Evolutionary conservation across 805 yeast genomes (phyloP).

Genomic region (Wickerhamomyces kurtzmanii): DNA sequence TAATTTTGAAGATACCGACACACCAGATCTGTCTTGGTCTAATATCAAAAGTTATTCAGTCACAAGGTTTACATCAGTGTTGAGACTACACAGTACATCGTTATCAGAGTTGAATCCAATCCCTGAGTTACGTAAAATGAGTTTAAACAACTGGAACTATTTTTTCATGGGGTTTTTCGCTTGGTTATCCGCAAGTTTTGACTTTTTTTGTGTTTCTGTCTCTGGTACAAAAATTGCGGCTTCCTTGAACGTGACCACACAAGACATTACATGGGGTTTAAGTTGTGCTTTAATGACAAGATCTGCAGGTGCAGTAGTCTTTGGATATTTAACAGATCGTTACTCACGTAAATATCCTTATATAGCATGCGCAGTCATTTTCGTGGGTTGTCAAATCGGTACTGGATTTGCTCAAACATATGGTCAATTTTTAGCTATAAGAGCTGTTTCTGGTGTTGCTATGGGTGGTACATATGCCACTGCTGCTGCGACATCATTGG

Average conservation of each 20-base stretch:
- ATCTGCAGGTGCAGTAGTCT: conserved; percentile 55
- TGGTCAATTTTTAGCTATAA: conserved; percentile 45
- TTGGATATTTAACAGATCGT: conserved; percentile 52
- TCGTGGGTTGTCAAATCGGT: conserved; percentile 51
- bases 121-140: conserved; percentile 26
- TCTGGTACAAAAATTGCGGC: conserved; percentile 41
- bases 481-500: conserved; percentile 57
- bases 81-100: conserved; percentile 15
- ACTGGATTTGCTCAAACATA: conserved; percentile 57
- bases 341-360: conserved; percentile 66
- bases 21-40: too few relatives aligned
- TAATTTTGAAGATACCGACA: too few relatives aligned
- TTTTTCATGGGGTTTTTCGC: conserved; percentile 51
- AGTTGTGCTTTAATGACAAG: conserved; percentile 64
- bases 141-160: conserved; percentile 40
- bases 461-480: conserved; percentile 70
- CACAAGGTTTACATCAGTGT: conserved; percentile 18
- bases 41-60: conserved; percentile 8
- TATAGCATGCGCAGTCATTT: conserved; percentile 37
- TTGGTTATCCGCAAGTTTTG: conserved; percentile 71
- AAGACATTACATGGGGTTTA: conserved; percentile 62
- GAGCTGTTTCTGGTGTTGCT: conserved; percentile 58
- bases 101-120: conserved; percentile 29
- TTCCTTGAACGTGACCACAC: conserved; percentile 31
- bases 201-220: conserved; percentile 55